These are phyloP conservation scores for Mrakia blollopis DNA, from an alignment of 768 basidiomycete genomes.

Conservation along the genomic window DNA sequence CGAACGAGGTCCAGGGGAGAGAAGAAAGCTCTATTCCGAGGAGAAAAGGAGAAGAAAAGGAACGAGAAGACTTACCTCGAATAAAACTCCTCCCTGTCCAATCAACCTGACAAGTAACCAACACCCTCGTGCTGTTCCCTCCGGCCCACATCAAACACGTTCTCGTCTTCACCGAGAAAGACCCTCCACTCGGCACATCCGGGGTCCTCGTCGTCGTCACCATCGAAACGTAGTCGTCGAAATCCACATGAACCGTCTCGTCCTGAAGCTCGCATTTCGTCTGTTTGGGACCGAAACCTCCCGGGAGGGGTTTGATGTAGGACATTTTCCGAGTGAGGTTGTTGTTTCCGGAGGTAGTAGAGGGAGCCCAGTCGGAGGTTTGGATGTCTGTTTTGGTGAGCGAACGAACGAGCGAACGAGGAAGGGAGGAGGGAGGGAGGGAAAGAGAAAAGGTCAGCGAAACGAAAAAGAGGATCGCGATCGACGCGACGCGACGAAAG, in stretches of 20 bases:
- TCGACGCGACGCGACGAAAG: no score
- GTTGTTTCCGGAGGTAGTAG: slow-evolving; percentile 55
- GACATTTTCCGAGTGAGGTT: slow-evolving; percentile 83
- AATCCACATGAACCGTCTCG: slow-evolving; percentile 71
- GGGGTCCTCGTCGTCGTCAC: slow-evolving; percentile 87
- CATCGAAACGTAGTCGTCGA: slow-evolving; percentile 74
- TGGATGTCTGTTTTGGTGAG: slow-evolving; percentile 97
- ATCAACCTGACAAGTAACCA: slow-evolving; percentile 87
- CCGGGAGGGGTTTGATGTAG: slow-evolving; percentile 89
- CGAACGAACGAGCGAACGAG: not conserved
- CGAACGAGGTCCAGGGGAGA: not conserved
- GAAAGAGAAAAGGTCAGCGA: not conserved
- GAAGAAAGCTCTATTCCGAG: no score
- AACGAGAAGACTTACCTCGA: slow-evolving; percentile 57
- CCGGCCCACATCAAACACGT: slow-evolving; percentile 96
- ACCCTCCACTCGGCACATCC: slow-evolving; percentile 89
- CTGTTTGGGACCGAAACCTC: slow-evolving; percentile 82
- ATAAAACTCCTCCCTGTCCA: slow-evolving; percentile 98
- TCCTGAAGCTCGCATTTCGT: slow-evolving; percentile 94
- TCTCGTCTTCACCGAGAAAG: slow-evolving; percentile 87
- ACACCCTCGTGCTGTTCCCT: slow-evolving; percentile 63
- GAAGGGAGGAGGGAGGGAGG: no score
- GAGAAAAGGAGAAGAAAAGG: not conserved
- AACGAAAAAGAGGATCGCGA: no score
- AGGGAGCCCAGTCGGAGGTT: slow-evolving; percentile 88